These are phyloP conservation scores for Neonectria faginata DNA, from an alignment of 2,329 filamentous ascomycete genomes.

Conservation along the genomic window DNA sequence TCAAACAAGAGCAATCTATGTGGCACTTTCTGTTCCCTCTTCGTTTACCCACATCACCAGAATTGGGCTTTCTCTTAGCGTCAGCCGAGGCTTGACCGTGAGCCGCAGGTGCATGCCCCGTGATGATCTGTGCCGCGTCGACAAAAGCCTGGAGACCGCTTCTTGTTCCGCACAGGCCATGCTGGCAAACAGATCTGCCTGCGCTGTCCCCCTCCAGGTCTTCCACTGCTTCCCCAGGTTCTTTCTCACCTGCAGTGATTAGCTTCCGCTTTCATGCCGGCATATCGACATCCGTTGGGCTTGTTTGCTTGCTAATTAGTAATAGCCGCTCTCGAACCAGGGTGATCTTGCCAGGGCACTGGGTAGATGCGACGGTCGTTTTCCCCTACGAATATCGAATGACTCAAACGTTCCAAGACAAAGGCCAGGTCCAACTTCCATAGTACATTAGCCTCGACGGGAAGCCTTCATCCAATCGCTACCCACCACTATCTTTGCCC, in stretches of 20 bases:
- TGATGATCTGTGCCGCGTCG: constrained; percentile 14
- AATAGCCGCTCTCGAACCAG: constrained; percentile 18
- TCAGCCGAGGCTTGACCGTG: constrained; percentile 20
- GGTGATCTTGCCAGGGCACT: constrained; percentile 4
- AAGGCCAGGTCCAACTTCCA: neutral
- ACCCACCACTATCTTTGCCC: neutral
- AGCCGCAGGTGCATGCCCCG: neutral
- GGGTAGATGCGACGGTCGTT: neutral
- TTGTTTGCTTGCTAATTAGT: constrained; percentile 11
- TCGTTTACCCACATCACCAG: neutral
- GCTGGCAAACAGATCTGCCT: neutral
- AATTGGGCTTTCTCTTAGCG: constrained; percentile 3
- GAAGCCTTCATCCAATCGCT: neutral
- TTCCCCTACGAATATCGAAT: neutral
- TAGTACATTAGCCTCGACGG: neutral
- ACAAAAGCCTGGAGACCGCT: constrained; percentile 3
- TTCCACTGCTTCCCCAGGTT: neutral
- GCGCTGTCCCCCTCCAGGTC: neutral
- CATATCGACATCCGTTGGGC: constrained; percentile 17
- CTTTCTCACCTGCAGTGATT: constrained; percentile 11
- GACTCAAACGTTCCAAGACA: constrained; percentile 10
- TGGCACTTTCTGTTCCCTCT: neutral
- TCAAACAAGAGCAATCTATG: neutral
- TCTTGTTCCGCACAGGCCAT: constrained; percentile 13
- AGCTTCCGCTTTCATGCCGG: constrained; percentile 24